phyloP scores from a whole-genome alignment of 768 basidiomycete species.

The Panaeolus papilionaceus region DNA sequence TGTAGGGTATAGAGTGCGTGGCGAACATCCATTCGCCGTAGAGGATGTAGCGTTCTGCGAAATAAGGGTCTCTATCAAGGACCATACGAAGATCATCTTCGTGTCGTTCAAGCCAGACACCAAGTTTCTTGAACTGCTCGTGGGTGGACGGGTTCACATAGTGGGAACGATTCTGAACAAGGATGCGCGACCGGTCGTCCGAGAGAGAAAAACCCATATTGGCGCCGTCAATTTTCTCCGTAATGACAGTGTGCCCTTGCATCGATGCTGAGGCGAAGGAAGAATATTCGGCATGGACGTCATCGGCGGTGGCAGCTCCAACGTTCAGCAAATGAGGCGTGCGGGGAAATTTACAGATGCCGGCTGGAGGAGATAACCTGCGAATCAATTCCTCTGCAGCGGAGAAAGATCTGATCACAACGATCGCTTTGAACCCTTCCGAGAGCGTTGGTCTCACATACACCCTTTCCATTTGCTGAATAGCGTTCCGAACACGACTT shows the following conservation, averaged over 20 bases:
- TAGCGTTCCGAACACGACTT: constrained; percentile 56
- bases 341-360: constrained; percentile 63
- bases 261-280: constrained; percentile 19
- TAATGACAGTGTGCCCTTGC: constrained; percentile 50
- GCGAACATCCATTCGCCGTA: constrained; percentile 72
- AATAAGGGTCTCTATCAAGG: constrained; percentile 55
- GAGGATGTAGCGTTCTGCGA: constrained; percentile 61
- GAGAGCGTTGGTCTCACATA: constrained; percentile 50
- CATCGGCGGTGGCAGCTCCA: constrained; percentile 61
- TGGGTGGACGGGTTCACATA: constrained; percentile 61
- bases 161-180: constrained; percentile 70
- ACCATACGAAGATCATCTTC: constrained; percentile 47
- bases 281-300: constrained; percentile 44
- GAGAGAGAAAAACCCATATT: constrained; percentile 71
- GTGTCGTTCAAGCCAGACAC: constrained; percentile 58
- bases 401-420: constrained; percentile 54
- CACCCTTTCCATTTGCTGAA: constrained; percentile 56
- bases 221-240: constrained; percentile 72
- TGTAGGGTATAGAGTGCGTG: constrained; percentile 66
- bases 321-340: constrained; percentile 65
- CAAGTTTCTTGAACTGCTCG: constrained; percentile 66
- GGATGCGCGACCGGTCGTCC: constrained; percentile 46
- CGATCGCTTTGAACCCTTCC: constrained; percentile 62
- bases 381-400: constrained; percentile 55
- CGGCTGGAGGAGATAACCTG: constrained; percentile 47